Percentiles rank a stretch among this genome's conserved stretches.
These are phyloP conservation scores for Cercospora beticola DNA, from an alignment of 2,329 filamentous ascomycete genomes.

Conservation along the genomic window DNA sequence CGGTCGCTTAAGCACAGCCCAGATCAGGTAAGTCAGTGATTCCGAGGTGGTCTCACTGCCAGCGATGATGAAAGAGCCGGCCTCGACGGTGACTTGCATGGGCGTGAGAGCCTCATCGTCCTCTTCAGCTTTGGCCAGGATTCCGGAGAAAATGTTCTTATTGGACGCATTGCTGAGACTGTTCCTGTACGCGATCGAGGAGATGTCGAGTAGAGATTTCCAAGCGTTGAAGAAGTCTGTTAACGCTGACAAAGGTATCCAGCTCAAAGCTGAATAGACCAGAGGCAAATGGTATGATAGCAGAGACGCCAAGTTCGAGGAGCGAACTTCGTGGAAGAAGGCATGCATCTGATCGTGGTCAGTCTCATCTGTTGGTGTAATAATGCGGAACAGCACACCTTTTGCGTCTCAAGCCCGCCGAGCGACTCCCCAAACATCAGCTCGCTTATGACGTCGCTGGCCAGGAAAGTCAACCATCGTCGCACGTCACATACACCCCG, in stretches of 20 bases:
- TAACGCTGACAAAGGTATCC: background rate
- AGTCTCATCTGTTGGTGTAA: background rate
- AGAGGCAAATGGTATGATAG: background rate
- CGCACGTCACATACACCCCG: slow-evolving; percentile 39
- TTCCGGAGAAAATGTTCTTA: background rate
- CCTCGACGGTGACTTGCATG: slow-evolving; percentile 31
- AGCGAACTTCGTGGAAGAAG: slow-evolving; percentile 3
- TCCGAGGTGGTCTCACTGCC: slow-evolving; percentile 36
- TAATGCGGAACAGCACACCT: slow-evolving; percentile 23
- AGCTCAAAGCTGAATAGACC: background rate
- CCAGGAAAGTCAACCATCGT: slow-evolving; percentile 45
- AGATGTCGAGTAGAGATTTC: background rate
- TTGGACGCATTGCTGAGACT: slow-evolving; percentile 1
- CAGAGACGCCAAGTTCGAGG: background rate
- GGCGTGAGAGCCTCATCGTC: background rate
- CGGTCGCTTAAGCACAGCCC: slow-evolving; percentile 31
- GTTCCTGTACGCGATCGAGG: slow-evolving; percentile 5
- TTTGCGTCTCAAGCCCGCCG: slow-evolving; percentile 39
- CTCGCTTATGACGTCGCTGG: slow-evolving; percentile 41
- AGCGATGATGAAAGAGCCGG: slow-evolving; percentile 33
- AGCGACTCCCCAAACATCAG: slow-evolving; percentile 45
- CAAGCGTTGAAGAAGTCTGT: slow-evolving; percentile 1
- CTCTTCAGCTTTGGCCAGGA: background rate
- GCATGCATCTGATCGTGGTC: slow-evolving; percentile 15
- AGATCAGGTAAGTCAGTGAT: slow-evolving; percentile 34